Base-by-base conservation (phyloP, 148 eudicot genomes). In the Nepenthes gracilis region DNA sequence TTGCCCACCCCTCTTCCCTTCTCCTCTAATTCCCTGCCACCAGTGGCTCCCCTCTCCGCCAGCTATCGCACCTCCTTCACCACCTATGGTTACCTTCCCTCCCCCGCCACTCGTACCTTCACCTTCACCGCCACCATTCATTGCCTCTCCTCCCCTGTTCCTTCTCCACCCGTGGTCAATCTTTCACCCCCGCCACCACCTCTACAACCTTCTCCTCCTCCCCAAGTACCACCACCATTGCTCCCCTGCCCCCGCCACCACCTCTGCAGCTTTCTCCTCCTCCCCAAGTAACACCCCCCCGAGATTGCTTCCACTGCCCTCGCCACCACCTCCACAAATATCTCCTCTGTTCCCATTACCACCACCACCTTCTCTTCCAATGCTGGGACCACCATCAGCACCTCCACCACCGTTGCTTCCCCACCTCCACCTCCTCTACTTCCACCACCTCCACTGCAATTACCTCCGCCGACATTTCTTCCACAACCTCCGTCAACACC, bases 81-180 rank as follows among this genome's bases (percentile, higher is more conserved):
- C 66, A n/a, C 1, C 33, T 0, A 4, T 36, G n/a, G 47, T 45
- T 5, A 5, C 10, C 48, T 45, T 45, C 10, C 10, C 33, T 1
- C 72, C 77, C 33, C 63, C 70, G 9, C 59, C 65, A 38, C 40
- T 37, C 9, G 2, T 23, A n/a, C 60, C 60, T 47, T 43, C 58
- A 33, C 65, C 71, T 13, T 65, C 64, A 23, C 59, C 73, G 38
- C 62, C 38, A 5, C 43, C 54, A 0, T 1, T 50, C 5, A 1
- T 8, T 6, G 33, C 68, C 7, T 62, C 67, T 5, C 51, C 68
- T 12, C 67, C 5, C 12, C 32, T 23, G 5, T 38, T 2, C 58
- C 68, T 12, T 57, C 68, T 23, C 60, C 65, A 37, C 70, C 70
- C 11, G 2, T 33, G 1, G 0, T 15, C 9, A 33, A 33, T 12